phyloP scores from a whole-genome alignment of 1,139 yeast species.

The Blastobotrys buckinghamii region DNA sequence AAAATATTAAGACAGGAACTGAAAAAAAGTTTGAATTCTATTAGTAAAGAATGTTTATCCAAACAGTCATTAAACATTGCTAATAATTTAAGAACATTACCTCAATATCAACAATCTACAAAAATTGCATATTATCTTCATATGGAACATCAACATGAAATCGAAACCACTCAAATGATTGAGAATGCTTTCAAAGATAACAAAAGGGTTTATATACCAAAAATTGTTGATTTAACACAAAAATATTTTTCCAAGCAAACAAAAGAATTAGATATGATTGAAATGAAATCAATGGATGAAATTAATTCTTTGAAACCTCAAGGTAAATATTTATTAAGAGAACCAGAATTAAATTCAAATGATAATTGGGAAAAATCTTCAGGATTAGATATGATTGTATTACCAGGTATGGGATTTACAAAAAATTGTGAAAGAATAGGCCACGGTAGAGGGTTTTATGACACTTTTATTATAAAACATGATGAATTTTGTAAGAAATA shows the following conservation, averaged over 20 bases:
- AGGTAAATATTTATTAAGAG: constrained; percentile 63
- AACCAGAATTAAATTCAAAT: constrained; percentile 42
- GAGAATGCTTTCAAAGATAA: constrained; percentile 42
- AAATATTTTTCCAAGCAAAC: constrained; percentile 31
- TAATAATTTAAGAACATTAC: constrained; percentile 31
- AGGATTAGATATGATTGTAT: constrained; percentile 62
- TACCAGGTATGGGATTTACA: constrained; percentile 86
- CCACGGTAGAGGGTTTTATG: constrained; percentile 92
- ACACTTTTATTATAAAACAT: constrained; percentile 61
- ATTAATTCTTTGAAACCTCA: constrained; percentile 50
- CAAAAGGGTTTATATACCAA: constrained; percentile 35
- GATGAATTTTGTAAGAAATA: constrained; percentile 26
- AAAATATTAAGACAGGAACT: constrained; percentile 22
- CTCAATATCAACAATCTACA: constrained; percentile 41
- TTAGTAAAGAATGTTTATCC: constrained; percentile 17
- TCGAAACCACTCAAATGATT: constrained; percentile 50
- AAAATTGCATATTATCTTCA: constrained; percentile 59
- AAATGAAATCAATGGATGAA: constrained; percentile 39
- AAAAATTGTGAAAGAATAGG: constrained; percentile 58
- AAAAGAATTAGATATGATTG: constrained; percentile 55
- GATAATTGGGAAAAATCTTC: constrained; percentile 26
- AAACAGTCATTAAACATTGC: constrained; percentile 19
- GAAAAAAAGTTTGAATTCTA: constrained; percentile 13
- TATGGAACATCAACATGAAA: constrained; percentile 54
- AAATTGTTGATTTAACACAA: constrained; percentile 24